Evolutionary conservation across 2,329 filamentous ascomycete genomes (phyloP), one percentile per base, ranked within the genome.

Genomic region (Cladosporium sp.): DNA sequence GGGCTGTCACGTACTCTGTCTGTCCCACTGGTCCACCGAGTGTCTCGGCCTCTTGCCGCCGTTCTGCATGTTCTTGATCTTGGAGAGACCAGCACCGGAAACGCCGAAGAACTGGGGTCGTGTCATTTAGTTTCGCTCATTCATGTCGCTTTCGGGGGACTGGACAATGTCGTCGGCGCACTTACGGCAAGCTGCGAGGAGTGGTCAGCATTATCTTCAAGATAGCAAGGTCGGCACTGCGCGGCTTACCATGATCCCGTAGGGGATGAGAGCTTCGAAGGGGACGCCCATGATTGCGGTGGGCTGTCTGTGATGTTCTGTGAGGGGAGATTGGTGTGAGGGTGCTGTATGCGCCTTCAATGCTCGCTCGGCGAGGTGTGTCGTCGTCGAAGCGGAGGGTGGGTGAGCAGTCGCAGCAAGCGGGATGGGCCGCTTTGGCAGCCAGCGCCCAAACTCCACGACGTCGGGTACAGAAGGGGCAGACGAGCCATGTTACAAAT

Each of bases 221-320:
- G 37, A 37, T 34, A 22, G 36, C 43, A 42, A 18, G 27, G 30
- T 15, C 37, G 18, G n/a, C 6, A 11, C 7, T 19, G 30, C 43
- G 50, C 50, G 47, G 12, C 41, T 24, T 50, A 43, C 43, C 70
- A 83, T 81, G 65, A 85, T 79, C 60, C 74, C 82, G 66, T 84
- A 84, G 43, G 82, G 82, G 61, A 85, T 64, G 58, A 85, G 69
- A 58, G 82, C 77, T 72, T 85, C 82, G 67, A 85, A 85, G 39
- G 82, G 82, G 56, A 85, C 79, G 69, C 80, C 80, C 82, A 84
- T 84, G 58, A 57, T 74, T 64, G 62, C 54, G 50, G 49, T 50
- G 19, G 51, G 13, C n/a, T 40, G 27, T 18, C 7, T 20, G 19
- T 36, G n/a, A 27, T 48, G 44, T 7, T 20, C 36, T 48, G 37